Evolutionary conservation across 345 rosid genomes (phyloP).

Genomic region (Diplotaxis tenuifolia): DNA sequence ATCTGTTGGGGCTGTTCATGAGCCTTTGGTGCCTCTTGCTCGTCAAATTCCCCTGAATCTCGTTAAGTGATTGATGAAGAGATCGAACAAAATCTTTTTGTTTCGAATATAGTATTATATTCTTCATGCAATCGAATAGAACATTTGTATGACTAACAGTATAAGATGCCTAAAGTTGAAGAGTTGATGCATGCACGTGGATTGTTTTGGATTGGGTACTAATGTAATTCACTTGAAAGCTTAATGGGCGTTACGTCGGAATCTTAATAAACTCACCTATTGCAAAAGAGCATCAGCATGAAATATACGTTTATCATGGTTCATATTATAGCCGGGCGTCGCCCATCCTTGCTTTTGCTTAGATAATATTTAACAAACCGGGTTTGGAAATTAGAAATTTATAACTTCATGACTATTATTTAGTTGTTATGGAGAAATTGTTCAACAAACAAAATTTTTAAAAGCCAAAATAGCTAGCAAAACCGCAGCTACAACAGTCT

Average conservation of each 20-base stretch:
- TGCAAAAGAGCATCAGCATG: background rate
- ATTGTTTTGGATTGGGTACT: background rate
- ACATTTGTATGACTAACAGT: too few relatives aligned
- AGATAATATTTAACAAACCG: background rate
- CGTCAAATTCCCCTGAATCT: conserved; percentile 24
- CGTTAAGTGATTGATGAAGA: conserved; percentile 14
- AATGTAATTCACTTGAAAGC: background rate
- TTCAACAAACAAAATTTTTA: too few relatives aligned
- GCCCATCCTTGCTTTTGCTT: background rate
- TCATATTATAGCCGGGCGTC: background rate
- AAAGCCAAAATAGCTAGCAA: too few relatives aligned
- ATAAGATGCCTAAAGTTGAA: background rate
- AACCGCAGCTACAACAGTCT: too few relatives aligned
- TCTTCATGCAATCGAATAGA: background rate
- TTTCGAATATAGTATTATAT: background rate
- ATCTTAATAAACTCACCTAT: background rate
- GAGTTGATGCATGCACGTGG: conserved; percentile 1
- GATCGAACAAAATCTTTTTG: background rate
- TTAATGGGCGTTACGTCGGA: background rate
- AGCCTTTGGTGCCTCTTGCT: conserved; percentile 29
- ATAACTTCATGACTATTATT: background rate
- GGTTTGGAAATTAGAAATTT: too few relatives aligned
- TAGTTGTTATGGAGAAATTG: too few relatives aligned
- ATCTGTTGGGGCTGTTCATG: conserved; percentile 32
- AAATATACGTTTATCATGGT: too few relatives aligned